Base-by-base conservation (phyloP, 2,329 filamentous ascomycete genomes). In the Thermothelomyces thermophilus region DNA sequence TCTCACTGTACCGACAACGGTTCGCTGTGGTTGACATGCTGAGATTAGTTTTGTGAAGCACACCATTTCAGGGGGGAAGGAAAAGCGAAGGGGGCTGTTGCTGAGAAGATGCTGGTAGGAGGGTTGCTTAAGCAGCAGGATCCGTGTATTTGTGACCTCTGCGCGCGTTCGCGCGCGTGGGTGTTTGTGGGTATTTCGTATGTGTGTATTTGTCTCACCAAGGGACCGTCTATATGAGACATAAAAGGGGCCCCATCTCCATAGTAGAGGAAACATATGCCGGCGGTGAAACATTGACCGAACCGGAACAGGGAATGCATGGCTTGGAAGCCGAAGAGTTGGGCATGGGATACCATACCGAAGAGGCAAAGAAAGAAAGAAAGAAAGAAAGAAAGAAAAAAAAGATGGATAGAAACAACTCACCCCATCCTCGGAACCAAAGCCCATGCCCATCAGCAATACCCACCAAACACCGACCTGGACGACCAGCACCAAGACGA, bases 1-100 rank as follows among this genome's bases (percentile, higher is more conserved):
- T 4, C n/a, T 28, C 31, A 39, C 35, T 8, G 48, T 41, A 22
- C 40, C 28, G 34, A 48, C 10, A 14, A 46, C 40, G 26, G 16
- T 40, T 10, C 46, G 46, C 45, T 56, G 48, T 4, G 14, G 10
- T n/a, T 24, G n/a, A 7, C 19, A 53, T 3, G 17, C n/a, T 5
- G 36, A 3, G 3, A 20, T 51, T 31, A 54, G 51, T 42, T 2
- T 47, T 17, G 24, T 41, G 33, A 47, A 17, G 5, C 34, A 40
- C 9, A 52, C 39, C 47, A 53, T 47, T 7, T 8, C 28, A 6
- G 16, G 17, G n/a, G n/a, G n/a, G n/a, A n/a, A n/a, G n/a, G n/a
- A n/a, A n/a, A n/a, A n/a, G n/a, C n/a, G n/a, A n/a, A n/a, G n/a
- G n/a, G n/a, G n/a, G n/a, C n/a, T n/a, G 9, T 17, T 37, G 17